Evolutionary conservation across 768 basidiomycete genomes (phyloP), one percentile per base, ranked within the genome.

Genomic region (Termitomyces sp.): DNA sequence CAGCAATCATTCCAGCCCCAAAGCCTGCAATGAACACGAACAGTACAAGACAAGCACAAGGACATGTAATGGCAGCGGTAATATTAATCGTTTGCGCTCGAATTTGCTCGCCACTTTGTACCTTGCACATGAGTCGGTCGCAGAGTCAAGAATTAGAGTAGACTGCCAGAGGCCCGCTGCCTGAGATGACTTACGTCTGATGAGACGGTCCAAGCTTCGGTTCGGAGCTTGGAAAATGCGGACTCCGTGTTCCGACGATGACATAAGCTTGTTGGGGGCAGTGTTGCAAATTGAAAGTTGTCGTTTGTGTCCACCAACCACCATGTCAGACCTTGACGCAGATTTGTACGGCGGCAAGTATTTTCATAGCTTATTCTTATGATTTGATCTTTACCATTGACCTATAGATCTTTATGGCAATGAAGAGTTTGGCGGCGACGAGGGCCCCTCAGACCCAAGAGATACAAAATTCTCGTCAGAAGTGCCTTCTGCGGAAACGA

Each of bases 251-350:
- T 52, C 51, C 51, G 39, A 36, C 7, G 62, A 50, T 64, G 64
- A 63, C 60, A 65, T 62, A 62, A 61, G 52, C 62, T 32, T 32
- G 32, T 45, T 47, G 55, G 52, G 55, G 59, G 62, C 62, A 45
- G 53, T 59, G 52, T 47, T 56, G 57, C 59, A 62, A 64, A 53
- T 60, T 65, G 58, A 45, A 55, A 58, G n/a, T 68, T 71, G 65
- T 70, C 64, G 62, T 42, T 45, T 40, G 12, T 46, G 37, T 42
- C 18, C 22, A 37, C 33, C 39, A 37, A 58, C 70, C 59, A 73
- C 72, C 65, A 89, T 89, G 89, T 85, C 87, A 62, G 89, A 91
- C 76, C 87, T 91, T 72, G 90, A 93, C 72, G 89, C 89, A 74
- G 93, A 94, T 72, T 82, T 94, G 53, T 95, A 95, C 67, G 91